Evolutionary conservation across 2,329 filamentous ascomycete genomes (phyloP).

Genomic region (Helicocarpus griseus): DNA sequence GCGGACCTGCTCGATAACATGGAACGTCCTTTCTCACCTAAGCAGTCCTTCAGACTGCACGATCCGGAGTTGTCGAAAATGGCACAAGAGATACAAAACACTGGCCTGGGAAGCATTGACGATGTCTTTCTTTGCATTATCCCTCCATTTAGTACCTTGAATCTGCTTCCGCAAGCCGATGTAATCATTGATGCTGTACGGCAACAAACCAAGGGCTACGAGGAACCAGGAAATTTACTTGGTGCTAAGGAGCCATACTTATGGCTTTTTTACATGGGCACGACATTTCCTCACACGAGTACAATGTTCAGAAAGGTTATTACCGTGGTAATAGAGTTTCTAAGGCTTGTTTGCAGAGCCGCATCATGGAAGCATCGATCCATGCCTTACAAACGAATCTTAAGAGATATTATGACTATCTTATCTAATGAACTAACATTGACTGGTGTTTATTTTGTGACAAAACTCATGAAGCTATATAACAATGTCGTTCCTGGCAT

Average conservation of each 20-base stretch:
- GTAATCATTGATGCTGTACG: background rate
- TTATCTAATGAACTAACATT: too few species aligned
- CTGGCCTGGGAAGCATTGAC: background rate
- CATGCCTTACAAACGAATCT: too few species aligned
- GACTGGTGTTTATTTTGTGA: background rate
- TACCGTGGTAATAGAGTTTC: too few species aligned
- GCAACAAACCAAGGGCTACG: background rate
- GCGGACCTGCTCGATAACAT: too few species aligned
- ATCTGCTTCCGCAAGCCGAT: background rate
- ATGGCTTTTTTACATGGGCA: background rate
- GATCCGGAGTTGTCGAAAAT: background rate
- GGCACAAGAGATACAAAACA: background rate
- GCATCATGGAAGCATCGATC: too few species aligned
- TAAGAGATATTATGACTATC: too few species aligned
- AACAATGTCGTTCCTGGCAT: background rate
- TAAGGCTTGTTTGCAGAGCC: too few species aligned
- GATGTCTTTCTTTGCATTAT: background rate
- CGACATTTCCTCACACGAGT: too few species aligned
- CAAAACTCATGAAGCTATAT: background rate
- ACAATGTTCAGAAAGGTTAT: too few species aligned
- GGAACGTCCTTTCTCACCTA: too few species aligned
- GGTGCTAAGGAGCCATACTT: background rate
- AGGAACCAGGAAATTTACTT: background rate
- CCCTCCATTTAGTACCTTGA: background rate
- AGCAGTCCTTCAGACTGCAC: background rate